Percentiles rank a stretch among this genome's conserved stretches.
Conservation (phyloP, 257 asterid genomes). For the Solanum sejunctum region DNA sequence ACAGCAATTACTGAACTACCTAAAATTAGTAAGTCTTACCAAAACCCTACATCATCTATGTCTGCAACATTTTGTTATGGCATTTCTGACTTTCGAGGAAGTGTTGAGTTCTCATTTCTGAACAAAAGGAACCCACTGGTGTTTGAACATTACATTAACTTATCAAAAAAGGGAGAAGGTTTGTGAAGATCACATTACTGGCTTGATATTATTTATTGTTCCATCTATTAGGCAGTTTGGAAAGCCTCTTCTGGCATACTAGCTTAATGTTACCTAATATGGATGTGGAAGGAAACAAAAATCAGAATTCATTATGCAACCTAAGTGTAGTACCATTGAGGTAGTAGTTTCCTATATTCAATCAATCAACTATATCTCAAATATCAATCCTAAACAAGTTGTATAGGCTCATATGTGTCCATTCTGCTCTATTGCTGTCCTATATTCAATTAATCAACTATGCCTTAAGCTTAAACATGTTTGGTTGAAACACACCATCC, state of each 20-base stretch:
- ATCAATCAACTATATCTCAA: neutral
- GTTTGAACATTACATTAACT: neutral
- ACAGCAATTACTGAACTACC: neutral
- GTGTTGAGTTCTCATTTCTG: neutral
- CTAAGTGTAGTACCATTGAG: too few species aligned
- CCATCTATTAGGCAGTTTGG: neutral
- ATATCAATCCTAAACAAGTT: neutral
- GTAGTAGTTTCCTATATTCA: neutral
- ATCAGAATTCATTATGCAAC: neutral
- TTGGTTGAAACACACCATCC: neutral
- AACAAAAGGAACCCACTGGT: neutral
- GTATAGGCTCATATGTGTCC: neutral
- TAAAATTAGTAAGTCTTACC: neutral
- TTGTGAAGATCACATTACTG: neutral
- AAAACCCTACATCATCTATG: neutral
- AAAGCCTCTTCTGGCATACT: neutral
- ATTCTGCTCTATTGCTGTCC: neutral
- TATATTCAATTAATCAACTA: neutral
- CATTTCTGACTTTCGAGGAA: neutral
- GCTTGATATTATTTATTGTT: neutral
- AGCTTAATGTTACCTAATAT: neutral
- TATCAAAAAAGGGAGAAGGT: neutral
- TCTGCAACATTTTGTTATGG: neutral
- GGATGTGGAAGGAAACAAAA: neutral
- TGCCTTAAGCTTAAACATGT: neutral